These are phyloP conservation scores for Dictyostelium capitatum DNA, from an alignment of 78 protist genomes.

Conservation along the genomic window DNA sequence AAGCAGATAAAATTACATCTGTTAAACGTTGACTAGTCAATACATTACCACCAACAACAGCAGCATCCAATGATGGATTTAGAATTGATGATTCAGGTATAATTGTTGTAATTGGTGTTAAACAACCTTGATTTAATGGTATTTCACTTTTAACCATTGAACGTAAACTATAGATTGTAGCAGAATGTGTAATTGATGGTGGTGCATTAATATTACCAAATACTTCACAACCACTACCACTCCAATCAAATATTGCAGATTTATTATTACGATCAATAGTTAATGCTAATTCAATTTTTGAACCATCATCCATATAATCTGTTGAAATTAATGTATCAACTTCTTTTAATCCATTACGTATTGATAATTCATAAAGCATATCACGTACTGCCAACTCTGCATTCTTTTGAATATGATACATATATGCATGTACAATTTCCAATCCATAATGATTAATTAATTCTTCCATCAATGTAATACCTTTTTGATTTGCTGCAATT, in stretches of 20 bases:
- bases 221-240: slow-evolving; percentile 91
- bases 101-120: slow-evolving; percentile 87
- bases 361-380: slow-evolving; percentile 65
- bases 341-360: slow-evolving; percentile 15
- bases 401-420: slow-evolving; percentile 92
- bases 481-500: slow-evolving; percentile 94
- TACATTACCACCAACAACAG: slow-evolving; percentile 98
- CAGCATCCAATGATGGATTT: slow-evolving; percentile 87
- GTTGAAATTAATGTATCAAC: slow-evolving; percentile 60
- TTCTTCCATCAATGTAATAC: slow-evolving; percentile 88
- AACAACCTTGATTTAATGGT: slow-evolving; percentile 96
- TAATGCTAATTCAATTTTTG: slow-evolving; percentile 85
- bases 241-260: slow-evolving; percentile 92
- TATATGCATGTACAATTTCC: slow-evolving; percentile 94
- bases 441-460: slow-evolving; percentile 84
- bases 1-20: slow-evolving; percentile 93
- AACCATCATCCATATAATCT: slow-evolving; percentile 97
- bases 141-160: slow-evolving; percentile 91
- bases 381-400: slow-evolving; percentile 94
- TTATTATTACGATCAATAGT: slow-evolving; percentile 76
- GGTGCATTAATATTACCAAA: slow-evolving; percentile 95
- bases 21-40: slow-evolving; percentile 95
- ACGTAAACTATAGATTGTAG: slow-evolving; percentile 94
- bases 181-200: slow-evolving; percentile 89
- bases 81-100: slow-evolving; percentile 88